Base-by-base conservation (phyloP, 345 rosid genomes). In the Pseudoturritis turrita region DNA sequence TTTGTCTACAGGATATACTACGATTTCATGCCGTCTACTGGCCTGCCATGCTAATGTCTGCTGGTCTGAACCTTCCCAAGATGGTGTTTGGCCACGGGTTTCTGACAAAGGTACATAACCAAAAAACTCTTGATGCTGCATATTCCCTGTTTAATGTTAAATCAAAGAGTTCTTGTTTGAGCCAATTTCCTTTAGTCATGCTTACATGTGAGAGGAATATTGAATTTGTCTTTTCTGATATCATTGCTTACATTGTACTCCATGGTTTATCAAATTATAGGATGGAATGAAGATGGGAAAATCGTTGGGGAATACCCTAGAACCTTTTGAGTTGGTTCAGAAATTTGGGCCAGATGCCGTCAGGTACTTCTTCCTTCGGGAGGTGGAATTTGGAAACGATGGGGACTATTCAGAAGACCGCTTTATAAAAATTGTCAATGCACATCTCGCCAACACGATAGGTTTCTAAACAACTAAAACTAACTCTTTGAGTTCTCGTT, bases 251-350 rank as follows among this genome's bases (percentile, higher is more conserved):
- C 7, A n/a, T 18, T 46, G 25, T 72, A 29, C 9, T 66, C 33
- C 22, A 7, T 59, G 23, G 18, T 81, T 79, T 76, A 84, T 76
- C 61, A 74, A 82, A 80, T 80, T 78, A 57, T 81, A 93, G 98
- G 98, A 93, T 74, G 98, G 97, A 62, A 77, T 87, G 96, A 90
- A 93, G 91, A 93, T 93, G 98, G 98, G 98, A 46, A 93, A 93
- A 76, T 90, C 98, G 2, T 79, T 93, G 35, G 98, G 98, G 33
- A 93, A 93, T 54, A 90, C 98, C 10, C 71, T 89, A 56, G 98
- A 93, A 70, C 98, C 98, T 12, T 85, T 83, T 62, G 88, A 90
- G 54, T 64, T 93, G 82, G 91, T 90, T 81, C 77, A 74, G 37
- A 93, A 74, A 77, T 93, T 93, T 78, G 98, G 98, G 19, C 57